Evolutionary conservation across 176 grass and related monocot species (phyloP).

Genomic region (Hyparrhenia diplandra): DNA sequence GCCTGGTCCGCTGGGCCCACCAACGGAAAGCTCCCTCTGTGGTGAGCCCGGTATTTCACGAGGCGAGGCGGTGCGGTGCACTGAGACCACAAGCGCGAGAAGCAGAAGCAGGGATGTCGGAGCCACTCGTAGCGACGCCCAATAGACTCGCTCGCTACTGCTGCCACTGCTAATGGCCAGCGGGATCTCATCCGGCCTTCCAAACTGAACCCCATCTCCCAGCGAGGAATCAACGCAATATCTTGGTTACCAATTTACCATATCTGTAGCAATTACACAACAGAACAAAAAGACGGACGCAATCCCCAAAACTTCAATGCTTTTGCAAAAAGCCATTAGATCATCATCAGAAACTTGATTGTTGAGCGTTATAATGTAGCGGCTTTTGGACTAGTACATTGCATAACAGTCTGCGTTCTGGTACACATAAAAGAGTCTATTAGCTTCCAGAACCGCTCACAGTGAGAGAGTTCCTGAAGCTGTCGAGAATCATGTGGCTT

Average conservation of each 20-base stretch:
- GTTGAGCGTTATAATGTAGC: not conserved
- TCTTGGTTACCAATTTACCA: not conserved
- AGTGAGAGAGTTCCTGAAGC: not conserved
- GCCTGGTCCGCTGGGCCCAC: not conserved
- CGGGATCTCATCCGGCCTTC: no score
- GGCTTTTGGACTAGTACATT: slow-evolving; percentile 10
- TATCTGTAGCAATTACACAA: not conserved
- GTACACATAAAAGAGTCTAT: slow-evolving; percentile 1
- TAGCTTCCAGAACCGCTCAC: not conserved
- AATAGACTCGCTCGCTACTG: no score
- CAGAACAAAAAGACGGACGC: not conserved
- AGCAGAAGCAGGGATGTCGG: no score
- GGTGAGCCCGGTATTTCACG: no score
- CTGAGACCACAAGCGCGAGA: no score
- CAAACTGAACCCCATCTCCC: no score
- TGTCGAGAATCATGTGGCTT: not conserved
- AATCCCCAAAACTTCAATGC: not conserved
- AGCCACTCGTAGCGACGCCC: no score
- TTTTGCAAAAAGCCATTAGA: not conserved
- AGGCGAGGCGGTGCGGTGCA: no score
- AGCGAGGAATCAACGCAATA: not conserved
- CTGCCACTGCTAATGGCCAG: no score
- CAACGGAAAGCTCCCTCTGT: no score
- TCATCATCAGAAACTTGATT: not conserved
- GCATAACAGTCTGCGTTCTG: slow-evolving; percentile 9